Conservation (phyloP, 345 rosid genomes). For the Turritis glabra region DNA sequence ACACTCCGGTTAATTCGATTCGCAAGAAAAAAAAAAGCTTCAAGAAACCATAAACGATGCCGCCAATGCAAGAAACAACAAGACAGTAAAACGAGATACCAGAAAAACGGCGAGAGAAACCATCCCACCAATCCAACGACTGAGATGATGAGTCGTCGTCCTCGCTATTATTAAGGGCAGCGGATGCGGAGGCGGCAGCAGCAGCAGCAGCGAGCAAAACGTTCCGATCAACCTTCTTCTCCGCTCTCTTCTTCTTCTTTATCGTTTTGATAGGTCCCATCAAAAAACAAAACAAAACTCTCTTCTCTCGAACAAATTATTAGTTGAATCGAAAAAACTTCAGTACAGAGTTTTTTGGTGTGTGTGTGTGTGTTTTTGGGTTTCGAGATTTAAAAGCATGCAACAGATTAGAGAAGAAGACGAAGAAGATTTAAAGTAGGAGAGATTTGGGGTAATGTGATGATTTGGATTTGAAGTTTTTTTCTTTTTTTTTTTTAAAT, state of each 20-base stretch:
- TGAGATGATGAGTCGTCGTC: constrained; percentile 29
- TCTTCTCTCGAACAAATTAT: too few relatives aligned
- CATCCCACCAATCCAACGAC: constrained; percentile 73
- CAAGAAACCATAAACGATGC: constrained; percentile 6
- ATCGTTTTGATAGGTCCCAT: constrained; percentile 52
- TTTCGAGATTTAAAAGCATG: constrained; percentile 4
- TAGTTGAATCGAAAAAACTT: too few relatives aligned
- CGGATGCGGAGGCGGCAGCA: constrained; percentile 19
- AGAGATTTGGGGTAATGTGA: background rate
- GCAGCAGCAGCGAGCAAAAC: constrained; percentile 45
- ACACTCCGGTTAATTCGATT: background rate
- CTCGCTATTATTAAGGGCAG: constrained; percentile 13
- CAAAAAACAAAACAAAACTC: background rate
- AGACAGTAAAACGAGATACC: constrained; percentile 45
- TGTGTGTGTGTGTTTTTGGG: background rate
- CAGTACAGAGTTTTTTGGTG: too few relatives aligned
- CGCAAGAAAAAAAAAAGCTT: background rate
- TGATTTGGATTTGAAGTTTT: background rate
- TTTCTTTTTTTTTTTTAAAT: too few relatives aligned
- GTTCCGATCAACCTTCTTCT: constrained; percentile 72
- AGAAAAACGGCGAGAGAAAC: constrained; percentile 64
- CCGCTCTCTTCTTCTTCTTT: constrained; percentile 53
- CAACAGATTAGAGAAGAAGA: background rate
- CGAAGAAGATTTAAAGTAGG: background rate
- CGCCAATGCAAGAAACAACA: constrained; percentile 6